Evolutionary conservation across 192 early-diverging fungal species (phyloP), one percentile per base, ranked within the genome.

Genomic region (Kappamyces sp.): DNA sequence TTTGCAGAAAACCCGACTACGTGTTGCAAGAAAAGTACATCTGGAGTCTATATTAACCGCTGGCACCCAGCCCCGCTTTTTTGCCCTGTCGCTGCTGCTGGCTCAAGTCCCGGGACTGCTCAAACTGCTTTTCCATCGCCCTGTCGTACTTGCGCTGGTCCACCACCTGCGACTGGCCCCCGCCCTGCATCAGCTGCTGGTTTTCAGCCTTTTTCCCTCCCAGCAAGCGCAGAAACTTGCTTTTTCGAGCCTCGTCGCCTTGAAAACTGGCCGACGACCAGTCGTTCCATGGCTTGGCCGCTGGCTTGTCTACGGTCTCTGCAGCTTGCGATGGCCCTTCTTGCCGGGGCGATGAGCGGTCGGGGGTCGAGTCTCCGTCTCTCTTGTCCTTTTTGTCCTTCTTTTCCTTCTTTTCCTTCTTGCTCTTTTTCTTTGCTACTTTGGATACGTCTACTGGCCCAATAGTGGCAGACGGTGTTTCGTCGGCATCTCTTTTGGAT

Each of bases 221-320:
- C 47, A 85, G 50, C n/a, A 85, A 65, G 8, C 77, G 69, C 62
- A 85, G 57, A 51, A 85, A 85, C 52, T 85, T 85, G 64, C 76
- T 69, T 62, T 77, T 78, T 36, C 77, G 74, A 37, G 66, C 66
- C 7, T 72, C 66, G 44, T 79, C 69, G 33, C 72, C 75, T 5
- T 66, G 65, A 59, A 84, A 79, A 33, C 71, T 70, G 0, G 83
- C 81, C 59, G 76, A 68, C 12, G 59, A 58, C 83, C 83, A 85
- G 47, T 85, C 71, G 42, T 83, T 85, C 83, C 83, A 85, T 15
- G 35, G 44, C 6, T 4, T 15, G 7, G 35, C 33, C 43, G 13
- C 43, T 44, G 43, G 8, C 43, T 44, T 13, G 8, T 44, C 43
- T 44, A 13, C 1, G 15, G 3, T 5, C 5, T 51, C 1, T 32